A percentile compares a stretch with the other conserved stretches of the same genome.
Evolutionary conservation across 306 rosid genomes (phyloP).

Genomic region (Sesbania bispinosa): DNA sequence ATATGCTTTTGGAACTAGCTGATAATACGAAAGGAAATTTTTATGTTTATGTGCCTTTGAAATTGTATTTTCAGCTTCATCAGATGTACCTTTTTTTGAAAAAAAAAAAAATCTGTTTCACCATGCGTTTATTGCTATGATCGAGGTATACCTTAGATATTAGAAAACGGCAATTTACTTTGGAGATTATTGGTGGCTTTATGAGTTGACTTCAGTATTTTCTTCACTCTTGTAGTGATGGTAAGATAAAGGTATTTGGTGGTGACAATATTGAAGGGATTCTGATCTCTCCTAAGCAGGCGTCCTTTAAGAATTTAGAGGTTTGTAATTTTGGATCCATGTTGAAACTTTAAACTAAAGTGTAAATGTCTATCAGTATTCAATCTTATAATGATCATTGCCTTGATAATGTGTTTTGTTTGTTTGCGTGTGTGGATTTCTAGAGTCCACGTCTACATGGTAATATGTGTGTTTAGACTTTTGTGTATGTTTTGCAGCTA

Average conservation of each 20-base stretch:
- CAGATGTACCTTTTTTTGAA: neutral
- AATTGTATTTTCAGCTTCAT: neutral
- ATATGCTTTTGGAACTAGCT: constrained; percentile 14
- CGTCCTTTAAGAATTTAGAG: constrained; percentile 70
- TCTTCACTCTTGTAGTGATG: constrained; percentile 65
- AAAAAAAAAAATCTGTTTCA: neutral
- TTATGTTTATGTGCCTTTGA: neutral
- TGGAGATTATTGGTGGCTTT: constrained; percentile 11
- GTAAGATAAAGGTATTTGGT: constrained; percentile 85
- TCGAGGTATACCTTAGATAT: constrained; percentile 3
- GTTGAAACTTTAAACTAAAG: neutral
- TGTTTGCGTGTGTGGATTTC: neutral
- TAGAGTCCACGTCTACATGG: neutral
- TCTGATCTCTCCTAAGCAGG: constrained; percentile 57
- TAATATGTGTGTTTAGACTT: neutral
- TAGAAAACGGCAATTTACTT: neutral
- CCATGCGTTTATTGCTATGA: neutral
- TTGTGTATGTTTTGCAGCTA: neutral
- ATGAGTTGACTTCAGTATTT: constrained; percentile 18
- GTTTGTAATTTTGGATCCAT: constrained; percentile 37
- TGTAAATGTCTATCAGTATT: neutral
- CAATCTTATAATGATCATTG: neutral
- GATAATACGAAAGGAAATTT: neutral
- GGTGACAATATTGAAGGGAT: constrained; percentile 76
- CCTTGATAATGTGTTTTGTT: neutral